Base-by-base conservation (phyloP, 495 filamentous ascomycete genomes). In the Trichoderma reesei region DNA sequence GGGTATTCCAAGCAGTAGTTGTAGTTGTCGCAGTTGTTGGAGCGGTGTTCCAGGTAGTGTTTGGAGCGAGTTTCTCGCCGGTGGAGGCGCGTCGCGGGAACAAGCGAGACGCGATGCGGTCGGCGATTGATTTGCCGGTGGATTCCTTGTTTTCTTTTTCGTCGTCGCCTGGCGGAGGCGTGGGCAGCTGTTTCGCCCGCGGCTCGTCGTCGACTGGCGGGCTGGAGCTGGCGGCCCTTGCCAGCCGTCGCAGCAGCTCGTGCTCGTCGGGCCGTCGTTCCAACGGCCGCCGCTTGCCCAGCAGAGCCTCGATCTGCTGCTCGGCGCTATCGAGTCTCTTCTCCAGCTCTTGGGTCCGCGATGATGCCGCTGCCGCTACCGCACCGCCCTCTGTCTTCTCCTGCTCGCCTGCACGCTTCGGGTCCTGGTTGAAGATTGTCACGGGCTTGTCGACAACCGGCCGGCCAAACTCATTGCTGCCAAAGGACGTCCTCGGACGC, bases 221-320 rank as follows among this genome's bases (percentile, higher is more conserved):
- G 63, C 80, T 86, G 41, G 74, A 76, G 67, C 82, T 88, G 26
- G 86, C 82, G 20, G 82, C 81, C 68, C 84, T 78, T 3, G 87
- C 84, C 7, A 92, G 76, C 62, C 78, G 82, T 60, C 82, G 82
- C 65, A 91, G 78, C 39, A 91, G 72, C 63, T 88, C 85, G 39
- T 82, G 82, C 0, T 89, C 89, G 67, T 90, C 88, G 60, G 83
- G 78, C 63, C 74, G 68, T 16, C 62, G 64, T 36, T 69, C 59
- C 11, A 14, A 54, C 1, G 76, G 76, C 18, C 69, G 65, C 10
- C 78, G 71, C 36, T 65, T 31, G 11, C 74, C 60, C 44, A 20
- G 41, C 33, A 59, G 16, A 4, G 6, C 61, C 42, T 31, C 46
- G 64, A 51, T 13, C 62, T 37, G 59, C 41, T 60, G 54, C 59